Evolutionary conservation across 2,329 filamentous ascomycete genomes (phyloP).

Genomic region (Beauveria asiatica): DNA sequence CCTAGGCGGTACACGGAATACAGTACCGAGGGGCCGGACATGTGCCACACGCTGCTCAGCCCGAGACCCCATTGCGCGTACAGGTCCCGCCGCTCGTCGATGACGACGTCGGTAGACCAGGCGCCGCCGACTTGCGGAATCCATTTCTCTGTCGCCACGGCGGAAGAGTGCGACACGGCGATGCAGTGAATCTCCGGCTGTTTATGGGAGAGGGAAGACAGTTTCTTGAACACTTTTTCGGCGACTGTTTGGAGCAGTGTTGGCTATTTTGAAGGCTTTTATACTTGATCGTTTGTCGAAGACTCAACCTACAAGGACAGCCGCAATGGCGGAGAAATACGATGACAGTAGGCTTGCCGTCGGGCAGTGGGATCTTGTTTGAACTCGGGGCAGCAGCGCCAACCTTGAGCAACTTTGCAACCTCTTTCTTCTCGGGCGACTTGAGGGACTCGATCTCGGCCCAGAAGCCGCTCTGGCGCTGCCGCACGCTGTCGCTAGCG

Average conservation of each 20-base stretch:
- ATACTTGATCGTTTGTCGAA: too few species aligned
- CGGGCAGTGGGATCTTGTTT: constrained; percentile 41
- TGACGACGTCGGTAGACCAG: constrained; percentile 48
- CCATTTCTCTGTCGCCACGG: constrained; percentile 47
- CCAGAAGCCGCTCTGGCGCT: constrained; percentile 19
- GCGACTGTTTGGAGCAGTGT: constrained; percentile 41
- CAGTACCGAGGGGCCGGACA: constrained; percentile 48
- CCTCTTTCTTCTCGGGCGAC: constrained; percentile 31
- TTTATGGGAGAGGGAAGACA: constrained; percentile 42
- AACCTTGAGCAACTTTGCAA: constrained; percentile 40
- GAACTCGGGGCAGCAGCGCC: constrained; percentile 49
- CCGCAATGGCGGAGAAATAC: constrained; percentile 66
- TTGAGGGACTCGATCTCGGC: constrained; percentile 34
- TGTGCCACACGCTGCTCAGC: constrained; percentile 51
- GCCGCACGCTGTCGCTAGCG: not conserved
- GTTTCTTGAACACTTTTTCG: constrained; percentile 53
- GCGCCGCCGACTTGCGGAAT: constrained; percentile 46
- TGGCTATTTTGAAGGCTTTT: not conserved
- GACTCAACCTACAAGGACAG: constrained; percentile 52
- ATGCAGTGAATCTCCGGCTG: constrained; percentile 47
- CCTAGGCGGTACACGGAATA: constrained; percentile 50
- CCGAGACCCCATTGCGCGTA: constrained; percentile 62
- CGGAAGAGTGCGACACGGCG: constrained; percentile 53
- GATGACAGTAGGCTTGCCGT: constrained; percentile 49
- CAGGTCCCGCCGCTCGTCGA: constrained; percentile 50